Evolutionary conservation across 805 yeast genomes (phyloP).

Genomic region (Pichia californica): DNA sequence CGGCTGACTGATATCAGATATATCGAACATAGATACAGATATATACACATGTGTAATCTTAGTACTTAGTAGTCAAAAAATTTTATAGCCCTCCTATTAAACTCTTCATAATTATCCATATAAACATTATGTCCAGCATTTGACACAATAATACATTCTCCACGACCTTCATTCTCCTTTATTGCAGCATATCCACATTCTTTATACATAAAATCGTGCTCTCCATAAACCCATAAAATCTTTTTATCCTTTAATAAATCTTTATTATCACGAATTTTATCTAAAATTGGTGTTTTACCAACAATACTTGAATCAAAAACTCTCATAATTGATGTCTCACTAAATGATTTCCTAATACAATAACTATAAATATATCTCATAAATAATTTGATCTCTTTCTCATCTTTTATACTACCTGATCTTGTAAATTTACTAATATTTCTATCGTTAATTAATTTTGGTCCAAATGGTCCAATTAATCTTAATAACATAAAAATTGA

Average conservation of each 20-base stretch:
- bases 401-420: slow-evolving; percentile 18
- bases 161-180: slow-evolving; percentile 19
- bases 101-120: slow-evolving; percentile 53
- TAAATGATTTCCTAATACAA: slow-evolving; percentile 26
- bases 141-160: slow-evolving; percentile 36
- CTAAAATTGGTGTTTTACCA: slow-evolving; percentile 61
- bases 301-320: slow-evolving; percentile 52
- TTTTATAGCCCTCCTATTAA: slow-evolving; percentile 40
- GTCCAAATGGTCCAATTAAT: slow-evolving; percentile 35
- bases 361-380: slow-evolving; percentile 30
- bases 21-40: no score
- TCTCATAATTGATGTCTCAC: slow-evolving; percentile 36
- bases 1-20: no score
- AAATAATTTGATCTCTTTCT: slow-evolving; percentile 26
- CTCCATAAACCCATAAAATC: slow-evolving; percentile 54
- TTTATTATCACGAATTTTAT: slow-evolving; percentile 34
- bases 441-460: slow-evolving; percentile 22
- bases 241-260: slow-evolving; percentile 23
- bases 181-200: slow-evolving; percentile 48
- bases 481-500: slow-evolving; percentile 45
- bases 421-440: slow-evolving; percentile 26
- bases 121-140: slow-evolving; percentile 74
- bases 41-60: no score
- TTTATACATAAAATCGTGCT: slow-evolving; percentile 69
- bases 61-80: slow-evolving; percentile 27